Evolutionary conservation across 768 basidiomycete genomes (phyloP), one percentile per base, ranked within the genome.

Genomic region (Panaeolus papilionaceus): DNA sequence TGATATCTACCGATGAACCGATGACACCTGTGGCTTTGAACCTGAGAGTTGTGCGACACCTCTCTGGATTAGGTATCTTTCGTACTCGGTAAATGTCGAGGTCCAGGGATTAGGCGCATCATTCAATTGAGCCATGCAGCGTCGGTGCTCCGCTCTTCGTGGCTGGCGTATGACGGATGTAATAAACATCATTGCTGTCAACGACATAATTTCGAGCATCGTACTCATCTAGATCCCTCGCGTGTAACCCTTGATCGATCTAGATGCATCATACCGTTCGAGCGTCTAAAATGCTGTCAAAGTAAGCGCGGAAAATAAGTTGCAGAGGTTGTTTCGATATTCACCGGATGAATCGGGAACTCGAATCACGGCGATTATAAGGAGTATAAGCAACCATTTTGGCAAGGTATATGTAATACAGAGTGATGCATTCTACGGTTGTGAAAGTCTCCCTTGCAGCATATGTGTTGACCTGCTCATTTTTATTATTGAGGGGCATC

Each of bases 51-150:
- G 42, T 6, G 42, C 47, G 47, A 49, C 20, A 23, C 16, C 11
- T 49, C 11, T 49, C 47, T 26, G 3, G 20, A 49, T 49, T 49
- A 49, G 47, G 23, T 12, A 33, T 33, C n/a, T 33, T 12, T 33
- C 33, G 54, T n/a, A 37, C 54, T 33, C 33, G 54, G 54, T 14
- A 16, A 58, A 16, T 33, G 7, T 58, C 4, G 2, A 58, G 47
- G 16, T 49, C 47, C 47, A 58, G 54, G 54, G 28, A 12, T n/a
- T 58, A 16, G 33, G 54, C 54, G 54, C 54, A 58, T 58, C 54
- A 58, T 58, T 37, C 10, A 58, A 14, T 28, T 11, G 12, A 58
- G 54, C 28, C 10, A 20, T 28, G 12, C 28, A 58, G 28, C 33
- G 54, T 26, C 20, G 26, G 47, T 51, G 10, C 28, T 33, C 28